phyloP scores from a whole-genome alignment of 202 grass and related monocot genomes.

The Dendrocalamus latiflorus region DNA sequence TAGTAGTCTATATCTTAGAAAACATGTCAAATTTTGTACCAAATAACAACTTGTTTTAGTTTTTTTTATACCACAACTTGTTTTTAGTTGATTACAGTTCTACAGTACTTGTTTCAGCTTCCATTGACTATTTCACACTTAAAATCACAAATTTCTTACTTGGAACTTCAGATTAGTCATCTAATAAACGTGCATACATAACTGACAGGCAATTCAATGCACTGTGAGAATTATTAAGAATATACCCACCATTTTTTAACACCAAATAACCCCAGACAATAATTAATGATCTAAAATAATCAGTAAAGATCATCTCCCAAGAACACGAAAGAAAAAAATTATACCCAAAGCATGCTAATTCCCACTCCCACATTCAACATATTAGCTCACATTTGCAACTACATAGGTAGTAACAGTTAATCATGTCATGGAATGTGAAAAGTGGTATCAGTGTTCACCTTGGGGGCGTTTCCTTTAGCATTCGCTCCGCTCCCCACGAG shows the following conservation, averaged over 20 bases:
- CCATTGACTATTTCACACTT: neutral
- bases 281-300: neutral
- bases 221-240: neutral
- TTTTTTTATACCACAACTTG: neutral
- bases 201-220: neutral
- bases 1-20: neutral
- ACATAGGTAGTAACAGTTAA: neutral
- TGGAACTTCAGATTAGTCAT: neutral
- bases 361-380: neutral
- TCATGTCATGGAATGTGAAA: neutral
- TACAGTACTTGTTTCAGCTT: neutral
- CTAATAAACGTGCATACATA: too few relatives aligned
- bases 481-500: slow-evolving; percentile 40
- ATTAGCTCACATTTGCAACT: neutral
- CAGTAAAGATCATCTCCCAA: too few relatives aligned
- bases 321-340: neutral
- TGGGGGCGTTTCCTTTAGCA: slow-evolving; percentile 52
- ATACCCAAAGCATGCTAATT: neutral
- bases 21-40: neutral
- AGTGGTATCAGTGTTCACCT: slow-evolving; percentile 34
- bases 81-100: neutral
- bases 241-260: too few relatives aligned
- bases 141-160: neutral
- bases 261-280: neutral
- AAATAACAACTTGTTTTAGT: neutral